phyloP scores from a whole-genome alignment of 2,329 filamentous ascomycete genomes.

The Diaporthe sp. region DNA sequence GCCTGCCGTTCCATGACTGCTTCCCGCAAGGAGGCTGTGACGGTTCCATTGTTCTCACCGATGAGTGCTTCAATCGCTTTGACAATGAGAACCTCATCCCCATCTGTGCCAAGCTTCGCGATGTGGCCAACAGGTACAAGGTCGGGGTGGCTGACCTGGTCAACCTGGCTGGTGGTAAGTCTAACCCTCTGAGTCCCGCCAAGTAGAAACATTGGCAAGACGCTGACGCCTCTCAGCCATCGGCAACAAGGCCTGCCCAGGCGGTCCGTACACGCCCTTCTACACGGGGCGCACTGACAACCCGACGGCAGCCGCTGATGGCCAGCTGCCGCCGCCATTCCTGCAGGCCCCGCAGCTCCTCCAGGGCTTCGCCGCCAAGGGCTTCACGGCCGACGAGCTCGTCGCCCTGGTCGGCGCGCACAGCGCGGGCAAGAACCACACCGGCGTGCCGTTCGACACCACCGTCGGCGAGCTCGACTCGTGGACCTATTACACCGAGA shows the following conservation, averaged over 20 bases:
- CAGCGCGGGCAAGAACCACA: slow-evolving; percentile 44
- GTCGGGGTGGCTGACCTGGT: slow-evolving; percentile 36
- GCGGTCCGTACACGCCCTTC: slow-evolving; percentile 44
- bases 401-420: slow-evolving; percentile 47
- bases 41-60: slow-evolving; percentile 35
- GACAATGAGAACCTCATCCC: slow-evolving; percentile 31
- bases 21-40: slow-evolving; percentile 37
- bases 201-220: not conserved
- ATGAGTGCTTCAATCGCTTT: slow-evolving; percentile 25
- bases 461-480: slow-evolving; percentile 43
- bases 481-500: slow-evolving; percentile 45
- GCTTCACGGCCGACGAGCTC: slow-evolving; percentile 44
- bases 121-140: slow-evolving; percentile 3
- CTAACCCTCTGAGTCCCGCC: too few relatives aligned
- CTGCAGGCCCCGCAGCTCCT: slow-evolving; percentile 40
- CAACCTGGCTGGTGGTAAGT: slow-evolving; percentile 38
- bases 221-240: slow-evolving; percentile 41
- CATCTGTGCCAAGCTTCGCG: slow-evolving; percentile 29
- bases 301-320: slow-evolving; percentile 39
- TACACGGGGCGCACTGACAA: slow-evolving; percentile 45
- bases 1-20: slow-evolving; percentile 38
- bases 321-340: slow-evolving; percentile 42
- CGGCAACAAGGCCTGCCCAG: slow-evolving; percentile 43
- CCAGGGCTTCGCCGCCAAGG: slow-evolving; percentile 42
- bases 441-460: slow-evolving; percentile 43